Percentiles rank a stretch among this genome's conserved stretches.
Evolutionary conservation across 2,329 filamentous ascomycete genomes (phyloP).

Genomic region (Thielaviopsis populi): DNA sequence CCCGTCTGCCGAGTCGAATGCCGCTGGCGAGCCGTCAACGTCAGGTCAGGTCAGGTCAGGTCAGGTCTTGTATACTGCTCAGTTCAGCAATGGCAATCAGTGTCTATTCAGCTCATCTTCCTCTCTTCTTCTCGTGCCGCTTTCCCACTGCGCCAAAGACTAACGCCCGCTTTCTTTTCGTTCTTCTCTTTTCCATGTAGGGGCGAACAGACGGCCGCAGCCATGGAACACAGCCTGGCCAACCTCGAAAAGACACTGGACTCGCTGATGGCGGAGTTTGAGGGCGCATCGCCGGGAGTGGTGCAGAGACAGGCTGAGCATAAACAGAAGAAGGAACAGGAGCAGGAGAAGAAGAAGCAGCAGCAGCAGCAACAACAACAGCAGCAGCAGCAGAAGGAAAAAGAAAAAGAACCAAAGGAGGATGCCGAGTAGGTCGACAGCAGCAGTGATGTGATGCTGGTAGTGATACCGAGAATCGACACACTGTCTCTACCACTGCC

Average conservation of each 20-base stretch:
- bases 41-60: too few relatives aligned
- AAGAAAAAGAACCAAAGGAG: neutral
- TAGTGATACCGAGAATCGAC: too few relatives aligned
- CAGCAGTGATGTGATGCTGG: neutral
- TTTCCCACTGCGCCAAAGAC: neutral
- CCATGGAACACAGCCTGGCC: constrained; percentile 37
- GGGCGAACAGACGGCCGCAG: constrained; percentile 39
- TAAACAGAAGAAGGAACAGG: constrained; percentile 12
- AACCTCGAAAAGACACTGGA: constrained; percentile 41
- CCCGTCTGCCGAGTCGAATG: too few relatives aligned
- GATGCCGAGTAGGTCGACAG: neutral
- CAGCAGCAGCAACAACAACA: neutral
- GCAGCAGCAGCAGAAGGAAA: neutral
- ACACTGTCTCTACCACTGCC: neutral
- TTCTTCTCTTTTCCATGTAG: constrained; percentile 24
- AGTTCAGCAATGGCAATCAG: too few relatives aligned
- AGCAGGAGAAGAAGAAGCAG: neutral
- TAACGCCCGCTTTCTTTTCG: constrained; percentile 11
- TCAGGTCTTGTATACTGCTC: too few relatives aligned
- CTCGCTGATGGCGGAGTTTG: constrained; percentile 36
- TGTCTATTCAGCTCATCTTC: neutral
- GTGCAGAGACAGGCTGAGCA: constrained; percentile 2
- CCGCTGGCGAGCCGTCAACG: too few relatives aligned
- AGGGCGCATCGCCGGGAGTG: constrained; percentile 20
- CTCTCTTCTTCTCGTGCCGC: neutral